Evolutionary conservation across 208 protist species (phyloP).

Genomic region (Herpetomonas tarakana): DNA sequence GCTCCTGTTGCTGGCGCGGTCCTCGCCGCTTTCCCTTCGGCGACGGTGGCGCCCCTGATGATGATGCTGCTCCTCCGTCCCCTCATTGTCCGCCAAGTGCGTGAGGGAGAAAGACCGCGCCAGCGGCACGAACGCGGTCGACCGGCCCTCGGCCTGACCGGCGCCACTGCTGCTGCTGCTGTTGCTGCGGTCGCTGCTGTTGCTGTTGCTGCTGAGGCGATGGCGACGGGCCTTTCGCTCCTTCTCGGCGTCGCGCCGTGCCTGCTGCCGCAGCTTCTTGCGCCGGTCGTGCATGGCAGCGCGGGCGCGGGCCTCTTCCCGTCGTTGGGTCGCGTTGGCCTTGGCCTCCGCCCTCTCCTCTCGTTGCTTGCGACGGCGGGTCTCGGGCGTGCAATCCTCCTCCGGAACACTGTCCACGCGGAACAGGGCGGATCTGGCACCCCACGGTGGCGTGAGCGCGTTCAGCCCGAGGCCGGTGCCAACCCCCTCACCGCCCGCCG

Average conservation of each 20-base stretch:
- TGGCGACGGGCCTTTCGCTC: background rate
- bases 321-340: too few species aligned
- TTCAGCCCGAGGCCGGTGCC: background rate
- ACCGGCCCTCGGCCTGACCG: too few species aligned
- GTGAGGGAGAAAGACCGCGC: too few species aligned
- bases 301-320: background rate
- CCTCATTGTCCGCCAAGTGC: too few species aligned
- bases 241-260: background rate
- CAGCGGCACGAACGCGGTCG: too few species aligned
- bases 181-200: background rate
- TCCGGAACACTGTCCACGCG: background rate
- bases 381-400: too few species aligned
- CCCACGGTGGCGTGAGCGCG: slow-evolving; percentile 8
- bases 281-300: background rate
- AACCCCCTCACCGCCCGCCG: background rate
- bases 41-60: too few species aligned
- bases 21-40: too few species aligned
- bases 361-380: too few species aligned
- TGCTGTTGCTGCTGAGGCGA: background rate
- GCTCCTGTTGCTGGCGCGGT: too few species aligned
- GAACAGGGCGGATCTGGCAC: background rate
- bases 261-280: background rate
- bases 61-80: too few species aligned
- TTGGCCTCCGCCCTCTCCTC: background rate
- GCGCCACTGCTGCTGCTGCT: background rate